These are phyloP conservation scores for Gardenia jasminoides DNA, from an alignment of 257 asterid species.

Conservation along the genomic window DNA sequence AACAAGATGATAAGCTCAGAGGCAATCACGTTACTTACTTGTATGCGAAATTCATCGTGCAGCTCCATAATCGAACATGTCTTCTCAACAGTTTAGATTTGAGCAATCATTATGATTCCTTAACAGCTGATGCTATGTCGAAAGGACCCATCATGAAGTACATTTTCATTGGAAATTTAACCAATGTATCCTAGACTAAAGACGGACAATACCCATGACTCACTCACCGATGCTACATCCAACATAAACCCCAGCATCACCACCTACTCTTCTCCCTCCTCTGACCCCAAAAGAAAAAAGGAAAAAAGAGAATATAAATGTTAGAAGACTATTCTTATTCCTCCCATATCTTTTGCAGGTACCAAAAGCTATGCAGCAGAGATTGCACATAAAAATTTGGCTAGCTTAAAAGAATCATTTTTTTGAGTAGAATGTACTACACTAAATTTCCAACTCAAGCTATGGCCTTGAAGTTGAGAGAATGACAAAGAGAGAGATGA, in stretches of 20 bases:
- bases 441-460: background rate
- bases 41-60: slow-evolving; percentile 21
- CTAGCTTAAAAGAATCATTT: background rate
- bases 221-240: background rate
- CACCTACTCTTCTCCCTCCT: background rate
- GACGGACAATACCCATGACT: background rate
- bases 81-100: slow-evolving; percentile 11
- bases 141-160: slow-evolving; percentile 1
- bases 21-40: slow-evolving; percentile 19
- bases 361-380: background rate
- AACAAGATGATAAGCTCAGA: slow-evolving; percentile 8
- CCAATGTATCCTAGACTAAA: background rate
- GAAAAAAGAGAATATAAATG: background rate
- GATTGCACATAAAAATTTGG: background rate
- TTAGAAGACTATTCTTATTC: background rate
- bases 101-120: slow-evolving; percentile 9
- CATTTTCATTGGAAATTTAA: background rate
- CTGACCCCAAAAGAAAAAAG: background rate
- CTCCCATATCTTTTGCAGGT: background rate
- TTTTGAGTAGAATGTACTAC: background rate
- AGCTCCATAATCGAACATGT: slow-evolving; percentile 15
- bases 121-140: background rate
- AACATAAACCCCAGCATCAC: background rate
- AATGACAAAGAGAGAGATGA: background rate
- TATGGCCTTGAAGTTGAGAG: background rate